Base-by-base conservation (phyloP, 495 filamentous ascomycete species). In the Lichina pygmaea region DNA sequence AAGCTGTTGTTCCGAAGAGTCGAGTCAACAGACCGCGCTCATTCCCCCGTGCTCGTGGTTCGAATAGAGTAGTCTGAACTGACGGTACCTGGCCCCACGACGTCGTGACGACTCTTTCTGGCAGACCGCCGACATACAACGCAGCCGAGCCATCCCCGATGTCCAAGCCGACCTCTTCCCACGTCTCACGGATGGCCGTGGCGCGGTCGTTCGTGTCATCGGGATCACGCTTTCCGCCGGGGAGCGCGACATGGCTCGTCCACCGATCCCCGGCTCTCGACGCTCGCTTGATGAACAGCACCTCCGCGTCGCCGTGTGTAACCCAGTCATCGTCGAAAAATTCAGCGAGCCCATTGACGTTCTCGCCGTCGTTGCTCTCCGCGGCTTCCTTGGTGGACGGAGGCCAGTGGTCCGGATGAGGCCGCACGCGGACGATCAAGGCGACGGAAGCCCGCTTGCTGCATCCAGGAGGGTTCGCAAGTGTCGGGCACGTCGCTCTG, bases 281-380 rank as follows among this genome's bases (percentile, higher is more conserved):
- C 16, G 80, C 73, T 41, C 80, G 63, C 56, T 84, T 84, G 56
- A 86, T 86, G 52, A 83, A 81, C 10, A 83, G 62, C 9, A 75
- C 63, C 53, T 86, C 80, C 3, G 79, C 72, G 47, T 78, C 73
- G n/a, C 79, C 80, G 54, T 77, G 58, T 42, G 70, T 63, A 8
- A 81, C 77, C 80, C 80, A 86, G 8, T 63, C 49, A 48, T 78
- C 77, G 2, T 62, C 58, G 54, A 83, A 84, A 61, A 81, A 84
- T 12, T 57, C 52, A 13, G 71, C 59, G 32, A 82, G 51, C 38
- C 59, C 62, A 24, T 68, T 50, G 44, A 62, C 53, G 34, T 47
- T 49, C 34, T 47, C 33, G 31, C 33, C 34, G 33, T 38, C 46
- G 2, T 15, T 45, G 8, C 43, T 45, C 46, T 43, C 12, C 37